Base-by-base conservation (phyloP, 768 basidiomycete species). In the Kwoniella mangroviensis region DNA sequence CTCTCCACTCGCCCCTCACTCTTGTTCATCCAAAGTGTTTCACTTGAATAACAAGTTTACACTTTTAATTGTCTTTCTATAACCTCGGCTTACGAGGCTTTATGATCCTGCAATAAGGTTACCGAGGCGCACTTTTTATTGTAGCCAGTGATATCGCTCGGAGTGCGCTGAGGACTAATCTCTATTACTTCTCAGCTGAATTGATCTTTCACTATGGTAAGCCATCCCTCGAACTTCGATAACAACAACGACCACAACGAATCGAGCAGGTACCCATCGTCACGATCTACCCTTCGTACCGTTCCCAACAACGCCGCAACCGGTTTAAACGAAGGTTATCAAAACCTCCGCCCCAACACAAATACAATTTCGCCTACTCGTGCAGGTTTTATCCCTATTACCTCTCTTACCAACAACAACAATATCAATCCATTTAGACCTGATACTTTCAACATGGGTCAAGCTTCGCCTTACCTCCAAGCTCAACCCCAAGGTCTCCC, bases 111-210 rank as follows among this genome's bases (percentile, higher is more conserved):
- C 56, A 41, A 57, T 57, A 57, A n/a, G 15, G 26, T 57, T 57
- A 0, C 56, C 34, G 56, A 57, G 56, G 56, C 56, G 56, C 26
- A 57, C 15, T 26, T 60, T 17, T 0, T 42, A 4, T 42, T 22
- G 58, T 41, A 60, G 40, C 62, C 43, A 41, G 3, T 63, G 2
- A 63, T 51, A 22, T 1, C 24, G 45, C 62, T 63, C 43, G n/a
- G 19, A 63, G 62, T 63, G 45, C 45, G 62, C 62, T 63, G 45
- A 63, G 62, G 62, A 63, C 62, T 53, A 21, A 55, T 34, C 34
- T 10, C 1, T 2, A 17, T 17, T 26, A 49, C 21, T 12, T 61
- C 41, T 34, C 34, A 7, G 34, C 34, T 7, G 4, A 59, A 59
- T 24, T 49, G 60, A 61, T 61, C 41, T 49, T 61, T 61, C 60